These are phyloP conservation scores for Moesziomyces sp. DNA, from an alignment of 1,284 basidiomycete species.

Conservation along the genomic window DNA sequence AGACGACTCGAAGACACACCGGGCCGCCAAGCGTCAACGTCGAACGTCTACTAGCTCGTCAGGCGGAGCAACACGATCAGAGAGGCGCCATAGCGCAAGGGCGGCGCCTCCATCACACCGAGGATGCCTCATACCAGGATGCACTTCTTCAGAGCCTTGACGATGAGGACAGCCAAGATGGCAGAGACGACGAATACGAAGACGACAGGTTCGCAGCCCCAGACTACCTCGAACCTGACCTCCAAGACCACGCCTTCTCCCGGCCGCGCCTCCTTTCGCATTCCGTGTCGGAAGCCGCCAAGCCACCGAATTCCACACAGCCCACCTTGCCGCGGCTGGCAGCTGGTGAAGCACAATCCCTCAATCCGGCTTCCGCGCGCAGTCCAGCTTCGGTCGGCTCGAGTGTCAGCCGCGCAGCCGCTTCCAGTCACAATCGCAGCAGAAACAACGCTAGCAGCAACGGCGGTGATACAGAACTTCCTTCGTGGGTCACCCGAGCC, in stretches of 20 bases:
- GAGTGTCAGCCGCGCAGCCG: neutral
- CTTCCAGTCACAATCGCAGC: neutral
- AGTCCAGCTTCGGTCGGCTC: constrained; percentile 3
- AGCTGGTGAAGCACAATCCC: neutral
- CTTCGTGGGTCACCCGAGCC: constrained; percentile 13
- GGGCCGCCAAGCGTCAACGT: neutral
- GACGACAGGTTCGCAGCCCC: neutral
- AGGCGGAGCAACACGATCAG: neutral
- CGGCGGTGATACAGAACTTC: constrained; percentile 1
- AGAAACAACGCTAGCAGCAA: constrained; percentile 7
- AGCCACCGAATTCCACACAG: neutral
- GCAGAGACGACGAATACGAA: neutral
- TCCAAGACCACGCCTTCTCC: neutral
- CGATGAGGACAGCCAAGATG: neutral
- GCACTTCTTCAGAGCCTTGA: neutral
- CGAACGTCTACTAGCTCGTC: neutral
- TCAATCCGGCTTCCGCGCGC: neutral
- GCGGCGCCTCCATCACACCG: neutral
- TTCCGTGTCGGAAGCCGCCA: neutral
- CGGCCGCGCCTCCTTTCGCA: neutral
- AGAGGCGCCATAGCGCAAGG: neutral
- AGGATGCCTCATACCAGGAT: neutral
- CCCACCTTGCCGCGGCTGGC: neutral
- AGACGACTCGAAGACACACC: neutral
- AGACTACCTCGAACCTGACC: neutral